Evolutionary conservation across 495 filamentous ascomycete genomes (phyloP).

Genomic region (Aspergillus nanangensis): DNA sequence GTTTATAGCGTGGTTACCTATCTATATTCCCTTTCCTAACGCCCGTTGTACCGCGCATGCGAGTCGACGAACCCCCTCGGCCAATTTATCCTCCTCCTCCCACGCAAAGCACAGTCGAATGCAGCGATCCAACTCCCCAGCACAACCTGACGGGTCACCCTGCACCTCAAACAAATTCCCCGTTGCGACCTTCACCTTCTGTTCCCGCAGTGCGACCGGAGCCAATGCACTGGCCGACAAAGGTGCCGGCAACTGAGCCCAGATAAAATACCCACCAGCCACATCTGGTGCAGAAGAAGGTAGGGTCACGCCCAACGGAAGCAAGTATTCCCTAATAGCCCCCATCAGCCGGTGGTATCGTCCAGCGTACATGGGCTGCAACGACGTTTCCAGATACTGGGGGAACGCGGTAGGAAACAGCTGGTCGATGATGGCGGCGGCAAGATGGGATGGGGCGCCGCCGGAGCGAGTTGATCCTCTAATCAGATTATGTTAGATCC

Average conservation of each 20-base stretch:
- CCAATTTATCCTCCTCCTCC: not conserved
- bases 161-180: not conserved
- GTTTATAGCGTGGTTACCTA: too few relatives aligned
- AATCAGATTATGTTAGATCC: not conserved
- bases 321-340: constrained; percentile 46
- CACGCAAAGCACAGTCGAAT: not conserved
- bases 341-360: constrained; percentile 43
- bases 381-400: constrained; percentile 35
- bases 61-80: not conserved
- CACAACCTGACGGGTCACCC: not conserved
- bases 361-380: constrained; percentile 42
- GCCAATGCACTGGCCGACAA: not conserved
- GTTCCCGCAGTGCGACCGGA: not conserved
- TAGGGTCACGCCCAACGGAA: constrained; percentile 45
- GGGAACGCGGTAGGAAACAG: constrained; percentile 43
- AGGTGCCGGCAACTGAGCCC: constrained; percentile 50
- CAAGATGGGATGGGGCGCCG: constrained; percentile 64
- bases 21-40: too few relatives aligned
- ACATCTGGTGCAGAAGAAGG: constrained; percentile 45
- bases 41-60: too few relatives aligned
- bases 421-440: constrained; percentile 56
- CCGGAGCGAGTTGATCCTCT: constrained; percentile 61
- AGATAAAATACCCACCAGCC: constrained; percentile 66
- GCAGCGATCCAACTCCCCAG: not conserved
- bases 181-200: not conserved